Evolutionary conservation across 345 rosid species (phyloP).

Genomic region (Eucalyptus curtisii): DNA sequence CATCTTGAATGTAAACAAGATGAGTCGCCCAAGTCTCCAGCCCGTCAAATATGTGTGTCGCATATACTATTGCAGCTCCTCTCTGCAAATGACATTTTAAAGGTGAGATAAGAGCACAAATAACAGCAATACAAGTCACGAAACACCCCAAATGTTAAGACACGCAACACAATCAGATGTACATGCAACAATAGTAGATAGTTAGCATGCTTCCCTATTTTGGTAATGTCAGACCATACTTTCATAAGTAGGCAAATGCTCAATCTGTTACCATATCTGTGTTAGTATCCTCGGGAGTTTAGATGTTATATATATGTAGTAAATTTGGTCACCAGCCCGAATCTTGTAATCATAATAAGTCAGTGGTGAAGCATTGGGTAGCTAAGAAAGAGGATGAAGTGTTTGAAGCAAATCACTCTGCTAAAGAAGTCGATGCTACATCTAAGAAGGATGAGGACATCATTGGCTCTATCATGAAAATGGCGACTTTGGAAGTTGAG

Average conservation of each 20-base stretch:
- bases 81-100: slow-evolving; percentile 20
- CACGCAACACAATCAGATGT: neutral
- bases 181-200: neutral
- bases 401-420: neutral
- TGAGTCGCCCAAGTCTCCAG: slow-evolving; percentile 86
- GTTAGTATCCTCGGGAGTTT: neutral
- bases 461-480: neutral
- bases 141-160: neutral
- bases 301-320: neutral
- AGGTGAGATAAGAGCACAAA: neutral
- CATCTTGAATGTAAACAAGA: slow-evolving; percentile 81
- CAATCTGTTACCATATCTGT: neutral
- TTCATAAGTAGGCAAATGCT: neutral
- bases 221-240: neutral
- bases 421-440: neutral
- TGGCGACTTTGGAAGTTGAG: neutral
- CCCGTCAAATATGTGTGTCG: slow-evolving; percentile 92
- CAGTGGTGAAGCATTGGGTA: neutral
- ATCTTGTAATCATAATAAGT: neutral
- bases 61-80: slow-evolving; percentile 84
- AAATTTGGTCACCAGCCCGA: neutral
- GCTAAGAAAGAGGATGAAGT: neutral
- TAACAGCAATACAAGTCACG: neutral
- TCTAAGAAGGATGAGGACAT: neutral
- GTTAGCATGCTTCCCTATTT: neutral